A percentile compares a stretch with the other conserved stretches of the same genome.
phyloP scores from a whole-genome alignment of 768 basidiomycete genomes.

The Suillus lakei region DNA sequence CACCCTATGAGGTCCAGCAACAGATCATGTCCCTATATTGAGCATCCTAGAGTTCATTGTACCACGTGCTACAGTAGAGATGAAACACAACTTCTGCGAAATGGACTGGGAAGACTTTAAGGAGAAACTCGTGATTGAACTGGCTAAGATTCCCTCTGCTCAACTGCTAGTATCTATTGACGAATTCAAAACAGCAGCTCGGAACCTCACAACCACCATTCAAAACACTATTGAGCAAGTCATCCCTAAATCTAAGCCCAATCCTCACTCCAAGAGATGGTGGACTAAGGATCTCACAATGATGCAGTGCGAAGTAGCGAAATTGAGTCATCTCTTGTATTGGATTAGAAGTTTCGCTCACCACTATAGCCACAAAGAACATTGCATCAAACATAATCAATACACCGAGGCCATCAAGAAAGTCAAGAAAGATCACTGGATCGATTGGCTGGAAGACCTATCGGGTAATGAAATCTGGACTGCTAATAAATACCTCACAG shows the following conservation, averaged over 20 bases:
- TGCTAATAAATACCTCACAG: too few species aligned
- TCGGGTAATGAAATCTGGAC: too few species aligned
- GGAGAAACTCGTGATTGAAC: background rate
- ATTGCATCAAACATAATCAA: constrained; percentile 4
- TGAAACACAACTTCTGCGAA: background rate
- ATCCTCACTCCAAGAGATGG: background rate
- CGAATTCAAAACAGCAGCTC: background rate
- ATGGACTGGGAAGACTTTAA: background rate
- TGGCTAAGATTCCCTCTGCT: background rate
- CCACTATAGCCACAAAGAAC: constrained; percentile 13
- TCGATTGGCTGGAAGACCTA: constrained; percentile 17
- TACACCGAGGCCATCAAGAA: constrained; percentile 16
- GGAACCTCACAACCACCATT: background rate
- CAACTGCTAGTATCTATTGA: background rate
- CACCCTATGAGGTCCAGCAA: too few species aligned
- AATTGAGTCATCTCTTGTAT: background rate
- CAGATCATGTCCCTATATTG: too few species aligned
- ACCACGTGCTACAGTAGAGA: background rate
- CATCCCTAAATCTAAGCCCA: background rate
- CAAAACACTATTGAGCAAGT: background rate
- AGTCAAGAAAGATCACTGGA: constrained; percentile 27
- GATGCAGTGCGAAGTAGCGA: background rate
- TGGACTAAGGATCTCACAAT: background rate
- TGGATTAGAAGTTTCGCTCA: background rate
- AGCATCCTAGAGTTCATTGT: too few species aligned